Evolutionary conservation across 352 stramenopile genomes (phyloP).

Genomic region (Elongisporangium anandrum): DNA sequence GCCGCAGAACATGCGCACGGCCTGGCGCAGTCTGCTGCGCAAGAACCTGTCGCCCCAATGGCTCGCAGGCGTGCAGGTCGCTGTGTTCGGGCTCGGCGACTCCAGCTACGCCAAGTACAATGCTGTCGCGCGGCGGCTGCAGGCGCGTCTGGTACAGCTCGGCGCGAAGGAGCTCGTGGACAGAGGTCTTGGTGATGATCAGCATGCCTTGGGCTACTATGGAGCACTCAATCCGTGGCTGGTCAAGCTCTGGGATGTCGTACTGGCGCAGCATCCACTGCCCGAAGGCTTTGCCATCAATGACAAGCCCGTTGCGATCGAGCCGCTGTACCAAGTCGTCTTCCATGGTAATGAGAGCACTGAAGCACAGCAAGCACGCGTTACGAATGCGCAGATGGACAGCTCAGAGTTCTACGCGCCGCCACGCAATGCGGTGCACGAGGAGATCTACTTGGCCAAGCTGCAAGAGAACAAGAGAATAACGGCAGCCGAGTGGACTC

Average conservation of each 20-base stretch:
- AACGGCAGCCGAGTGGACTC: conserved; percentile 65
- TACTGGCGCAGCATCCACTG: conserved; percentile 48
- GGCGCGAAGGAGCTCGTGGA: conserved; percentile 68
- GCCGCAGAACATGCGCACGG: conserved; percentile 86
- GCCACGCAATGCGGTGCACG: conserved; percentile 34
- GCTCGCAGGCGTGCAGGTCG: conserved; percentile 64
- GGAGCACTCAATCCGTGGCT: conserved; percentile 80
- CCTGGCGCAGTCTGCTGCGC: conserved; percentile 85
- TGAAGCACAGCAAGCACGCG: conserved; percentile 9
- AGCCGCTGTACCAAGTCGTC: conserved; percentile 41
- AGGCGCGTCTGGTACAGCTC: conserved; percentile 84
- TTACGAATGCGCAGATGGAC: conserved; percentile 20
- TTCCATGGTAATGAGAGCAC: conserved; percentile 16
- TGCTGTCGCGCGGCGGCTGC: conserved; percentile 78
- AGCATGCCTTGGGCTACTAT: conserved; percentile 85
- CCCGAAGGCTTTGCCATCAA: conserved; percentile 54
- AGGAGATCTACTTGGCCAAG: conserved; percentile 43
- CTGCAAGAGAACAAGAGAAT: conserved; percentile 61
- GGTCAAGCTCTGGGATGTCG: conserved; percentile 57
- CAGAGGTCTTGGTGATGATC: conserved; percentile 85
- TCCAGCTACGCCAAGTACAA: conserved; percentile 94
- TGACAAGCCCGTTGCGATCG: conserved; percentile 49
- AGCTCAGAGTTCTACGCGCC: conserved; percentile 58
- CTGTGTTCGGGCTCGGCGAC: conserved; percentile 91
- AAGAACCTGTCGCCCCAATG: conserved; percentile 69